Evolutionary conservation across 78 protist species (phyloP), one percentile per base, ranked within the genome.

Genomic region (Acrasis kona): DNA sequence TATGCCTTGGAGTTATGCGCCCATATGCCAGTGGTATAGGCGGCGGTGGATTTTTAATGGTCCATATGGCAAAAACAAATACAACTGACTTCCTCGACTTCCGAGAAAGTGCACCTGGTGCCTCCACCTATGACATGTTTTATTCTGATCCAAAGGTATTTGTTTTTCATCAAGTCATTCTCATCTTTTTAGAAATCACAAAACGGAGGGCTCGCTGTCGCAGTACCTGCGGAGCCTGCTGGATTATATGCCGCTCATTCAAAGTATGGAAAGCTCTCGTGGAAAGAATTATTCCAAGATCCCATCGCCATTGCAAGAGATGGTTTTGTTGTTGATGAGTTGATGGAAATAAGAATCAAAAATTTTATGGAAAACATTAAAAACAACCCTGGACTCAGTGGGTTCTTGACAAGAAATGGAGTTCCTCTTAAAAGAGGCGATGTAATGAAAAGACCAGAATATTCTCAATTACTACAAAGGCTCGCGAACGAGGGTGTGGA

Each of bases 101-200:
- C 29, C 74, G 83, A 29, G 83, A 78, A 65, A 32, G 27, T 10
- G 83, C 83, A 0, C 83, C 83, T 5, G 76, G 40, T 8, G 38
- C 7, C 1, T 38, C 76, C 30, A 8, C 65, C 7, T 41, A n/a
- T 4, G 67, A 66, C 67, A 78, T 78, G 83, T 68, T 30, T 32
- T n/a, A n/a, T n/a, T n/a, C n/a, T n/a, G n/a, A n/a, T n/a, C n/a
- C n/a, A n/a, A n/a, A n/a, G n/a, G n/a, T n/a, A n/a, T n/a, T n/a
- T n/a, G n/a, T n/a, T n/a, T n/a, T n/a, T n/a, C n/a, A n/a, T n/a
- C n/a, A n/a, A n/a, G n/a, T n/a, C n/a, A 32, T 36, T 2, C 39
- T 7, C 2, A 2, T 2, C 10, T 3, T 31, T 6, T 2, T 2
- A 27, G 28, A 31, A 10, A n/a, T 68, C n/a, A 27, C 36, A 41